Evolutionary conservation across 352 stramenopile genomes (phyloP), one percentile per base, ranked within the genome.

Genomic region (Phytophthora parvispora): DNA sequence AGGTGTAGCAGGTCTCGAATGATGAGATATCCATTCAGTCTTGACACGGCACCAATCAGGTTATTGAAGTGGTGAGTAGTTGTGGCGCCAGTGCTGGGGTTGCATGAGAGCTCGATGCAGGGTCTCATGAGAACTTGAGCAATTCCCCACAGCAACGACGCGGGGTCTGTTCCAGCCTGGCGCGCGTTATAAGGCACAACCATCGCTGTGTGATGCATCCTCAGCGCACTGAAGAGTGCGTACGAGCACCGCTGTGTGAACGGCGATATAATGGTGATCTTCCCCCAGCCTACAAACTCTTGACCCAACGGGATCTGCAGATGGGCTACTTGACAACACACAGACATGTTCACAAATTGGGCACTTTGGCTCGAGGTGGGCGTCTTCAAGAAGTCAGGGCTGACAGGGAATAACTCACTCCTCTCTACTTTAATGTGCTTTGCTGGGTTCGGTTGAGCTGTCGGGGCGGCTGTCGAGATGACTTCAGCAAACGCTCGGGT

Each of bases 211-310:
- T 75, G 62, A 10, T 73, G 55, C 28, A 66, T 56, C 28, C 61
- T 81, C 47, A 90, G 31, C 3, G 78, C 80, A 36, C 62, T 78
- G 18, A 85, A 78, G 1, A 92, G 66, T 6, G 79, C 74, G 34
- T 81, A 92, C 7, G 63, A 57, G 49, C 84, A 91, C 2, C 82
- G 68, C 22, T 91, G 63, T 0, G 82, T 84, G n/a, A 91, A 69
- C 1, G 82, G 82, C 5, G 79, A 79, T 22, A 92, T 24, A 3
- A 84, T 43, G 1, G 66, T 55, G 24, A 85, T 36, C 10, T 81
- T 72, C 7, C 28, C 31, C 49, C 58, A 82, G 13, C 79, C 79
- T 6, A 81, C 63, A 50, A 80, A 87, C n/a, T 92, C 84, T 31
- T 75, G 74, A 1, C 84, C 82, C n/a, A 91, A 56, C 0, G 59